Evolutionary conservation across 1,139 yeast species (phyloP), one percentile per base, ranked within the genome.

Genomic region (Hyphopichia khmerensis): DNA sequence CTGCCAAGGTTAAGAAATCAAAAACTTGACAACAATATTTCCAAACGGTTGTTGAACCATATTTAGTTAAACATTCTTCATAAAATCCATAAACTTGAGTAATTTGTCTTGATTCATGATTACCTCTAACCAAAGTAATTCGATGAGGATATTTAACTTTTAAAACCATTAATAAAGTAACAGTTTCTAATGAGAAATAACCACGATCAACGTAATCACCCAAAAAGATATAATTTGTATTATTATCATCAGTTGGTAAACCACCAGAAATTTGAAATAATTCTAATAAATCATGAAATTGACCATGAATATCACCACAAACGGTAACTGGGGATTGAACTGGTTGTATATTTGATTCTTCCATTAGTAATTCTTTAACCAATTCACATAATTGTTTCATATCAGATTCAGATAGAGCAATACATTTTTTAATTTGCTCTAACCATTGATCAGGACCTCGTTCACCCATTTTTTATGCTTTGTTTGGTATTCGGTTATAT

Each of bases 171-270:
- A 93, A 72, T 47, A 91, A 69, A 4, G 97, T 90, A 64, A 91
- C 90, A 0, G 98, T 91, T 59, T 91, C 99, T 49, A 91, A 72
- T 39, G 95, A 84, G 62, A 89, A 91, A 65, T 89, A 93, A 13
- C 99, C 99, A 63, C 99, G 78, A 65, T 93, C 99, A 41, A 93
- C 99, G 61, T 93, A 93, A 65, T 93, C 99, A 26, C 99, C 99
- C 53, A 89, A 67, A 58, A 89, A 89, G 38, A 89, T 77, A 64
- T 85, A 89, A 65, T 83, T 87, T 43, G 80, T 71, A 46, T 67
- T 64, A 38, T 64, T 64, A 40, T 62, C 65, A 36, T 65, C 67
- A n/a, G 66, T 60, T 0, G 99, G 99, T 53, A 91, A 77, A 17
- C 98, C 98, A 32, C 99, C 99, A 29, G 95, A 81, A 16, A 91